These are phyloP conservation scores for Colletotrichum brevisporum DNA, from an alignment of 2,329 filamentous ascomycete genomes.

Conservation along the genomic window DNA sequence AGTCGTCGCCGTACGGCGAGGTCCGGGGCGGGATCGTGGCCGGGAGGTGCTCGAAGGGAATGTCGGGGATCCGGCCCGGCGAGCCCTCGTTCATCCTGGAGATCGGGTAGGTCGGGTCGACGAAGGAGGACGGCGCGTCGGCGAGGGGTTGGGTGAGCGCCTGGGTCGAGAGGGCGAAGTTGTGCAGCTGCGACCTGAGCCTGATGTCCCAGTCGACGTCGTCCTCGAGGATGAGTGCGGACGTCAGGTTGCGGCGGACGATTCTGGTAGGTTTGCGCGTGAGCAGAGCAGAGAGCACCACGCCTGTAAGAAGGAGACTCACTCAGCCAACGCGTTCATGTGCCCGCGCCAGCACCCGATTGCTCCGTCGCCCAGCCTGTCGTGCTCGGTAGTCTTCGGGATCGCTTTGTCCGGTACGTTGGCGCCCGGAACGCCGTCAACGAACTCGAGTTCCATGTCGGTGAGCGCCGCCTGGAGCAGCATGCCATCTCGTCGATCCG, in stretches of 20 bases:
- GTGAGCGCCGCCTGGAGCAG: slow-evolving; percentile 61
- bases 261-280: slow-evolving; percentile 48
- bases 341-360: slow-evolving; percentile 57
- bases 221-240: slow-evolving; percentile 69
- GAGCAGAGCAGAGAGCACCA: too few species aligned
- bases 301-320: slow-evolving; percentile 9
- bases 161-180: slow-evolving; percentile 54
- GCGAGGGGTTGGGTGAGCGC: slow-evolving; percentile 51
- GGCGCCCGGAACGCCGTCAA: slow-evolving; percentile 59
- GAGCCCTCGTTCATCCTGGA: not conserved
- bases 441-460: slow-evolving; percentile 59
- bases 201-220: slow-evolving; percentile 71
- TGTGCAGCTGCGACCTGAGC: slow-evolving; percentile 61
- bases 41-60: slow-evolving; percentile 44
- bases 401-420: slow-evolving; percentile 55
- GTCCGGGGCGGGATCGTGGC: slow-evolving; percentile 37
- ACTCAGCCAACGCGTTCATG: slow-evolving; percentile 54
- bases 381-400: slow-evolving; percentile 50
- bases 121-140: slow-evolving; percentile 38
- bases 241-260: slow-evolving; percentile 59
- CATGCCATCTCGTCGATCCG: slow-evolving; percentile 66
- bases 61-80: slow-evolving; percentile 34
- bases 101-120: slow-evolving; percentile 46
- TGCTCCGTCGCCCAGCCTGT: slow-evolving; percentile 46
- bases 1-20: slow-evolving; percentile 64